These are phyloP conservation scores for Reutealis trisperma DNA, from an alignment of 345 rosid genomes.

Conservation along the genomic window DNA sequence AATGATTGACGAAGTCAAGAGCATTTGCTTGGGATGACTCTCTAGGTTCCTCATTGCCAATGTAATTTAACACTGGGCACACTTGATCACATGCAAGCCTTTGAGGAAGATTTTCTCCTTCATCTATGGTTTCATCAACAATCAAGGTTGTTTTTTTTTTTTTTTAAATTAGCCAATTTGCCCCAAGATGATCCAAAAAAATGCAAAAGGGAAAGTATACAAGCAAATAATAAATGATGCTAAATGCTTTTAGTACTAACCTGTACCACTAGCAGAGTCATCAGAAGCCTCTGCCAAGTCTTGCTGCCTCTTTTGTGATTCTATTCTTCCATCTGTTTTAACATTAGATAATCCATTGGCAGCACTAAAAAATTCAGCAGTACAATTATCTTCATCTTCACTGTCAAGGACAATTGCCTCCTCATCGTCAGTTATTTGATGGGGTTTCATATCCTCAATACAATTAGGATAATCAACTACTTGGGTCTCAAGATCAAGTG, in stretches of 20 bases:
- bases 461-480: slow-evolving; percentile 21
- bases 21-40: slow-evolving; percentile 53
- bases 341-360: background rate
- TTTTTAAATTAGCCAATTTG: background rate
- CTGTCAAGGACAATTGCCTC: slow-evolving; percentile 49
- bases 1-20: slow-evolving; percentile 59
- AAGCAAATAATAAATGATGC: background rate
- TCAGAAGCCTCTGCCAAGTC: slow-evolving; percentile 23
- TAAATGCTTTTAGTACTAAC: slow-evolving; percentile 20
- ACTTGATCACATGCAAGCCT: slow-evolving; percentile 7
- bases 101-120: slow-evolving; percentile 10
- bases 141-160: slow-evolving; percentile 20
- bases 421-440: slow-evolving; percentile 13
- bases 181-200: slow-evolving; percentile 8
- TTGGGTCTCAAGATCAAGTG: slow-evolving; percentile 36
- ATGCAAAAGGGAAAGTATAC: background rate
- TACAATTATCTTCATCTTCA: slow-evolving; percentile 47
- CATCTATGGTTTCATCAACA: slow-evolving; percentile 2
- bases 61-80: slow-evolving; percentile 25
- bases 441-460: slow-evolving; percentile 1
- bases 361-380: background rate
- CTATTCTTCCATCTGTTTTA: background rate
- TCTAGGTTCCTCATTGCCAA: slow-evolving; percentile 43
- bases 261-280: slow-evolving; percentile 27
- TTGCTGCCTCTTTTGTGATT: slow-evolving; percentile 16